Conservation (phyloP, 2,329 filamentous ascomycete genomes). For the Clonostachys byssicola region DNA sequence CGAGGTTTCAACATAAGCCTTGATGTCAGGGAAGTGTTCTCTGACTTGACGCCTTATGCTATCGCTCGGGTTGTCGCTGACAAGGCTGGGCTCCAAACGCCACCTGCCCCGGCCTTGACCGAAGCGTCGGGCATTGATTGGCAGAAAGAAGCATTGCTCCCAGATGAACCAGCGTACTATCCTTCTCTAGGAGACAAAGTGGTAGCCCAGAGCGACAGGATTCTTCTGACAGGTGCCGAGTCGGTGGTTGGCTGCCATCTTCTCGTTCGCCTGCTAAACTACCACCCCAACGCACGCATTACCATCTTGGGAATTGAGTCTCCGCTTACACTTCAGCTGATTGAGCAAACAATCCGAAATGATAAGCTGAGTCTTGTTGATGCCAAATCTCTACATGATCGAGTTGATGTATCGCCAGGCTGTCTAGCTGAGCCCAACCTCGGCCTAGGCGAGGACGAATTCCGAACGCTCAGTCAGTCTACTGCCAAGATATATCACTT, state of each 20-base stretch:
- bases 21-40: neutral
- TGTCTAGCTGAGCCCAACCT: conserved; percentile 10
- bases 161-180: neutral
- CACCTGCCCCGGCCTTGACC: neutral
- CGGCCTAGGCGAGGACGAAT: conserved; percentile 12
- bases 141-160: neutral
- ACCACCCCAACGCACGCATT: neutral
- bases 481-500: conserved; percentile 15
- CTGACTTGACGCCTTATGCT: conserved; percentile 6
- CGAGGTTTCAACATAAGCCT: conserved; percentile 12
- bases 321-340: neutral
- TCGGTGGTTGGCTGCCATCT: neutral
- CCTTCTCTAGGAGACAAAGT: neutral
- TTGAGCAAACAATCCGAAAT: neutral
- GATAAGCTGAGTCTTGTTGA: neutral
- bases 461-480: conserved; percentile 11
- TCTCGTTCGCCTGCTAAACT: neutral
- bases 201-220: neutral
- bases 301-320: neutral
- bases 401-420: conserved; percentile 7
- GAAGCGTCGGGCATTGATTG: neutral
- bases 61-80: conserved; percentile 2
- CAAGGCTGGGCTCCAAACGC: neutral
- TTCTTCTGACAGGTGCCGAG: neutral
- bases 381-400: conserved; percentile 6